A percentile compares a stretch with the other conserved stretches of the same genome.
These are phyloP conservation scores for Candolleomyces aberdarensis DNA, from an alignment of 768 basidiomycete genomes.

Conservation along the genomic window DNA sequence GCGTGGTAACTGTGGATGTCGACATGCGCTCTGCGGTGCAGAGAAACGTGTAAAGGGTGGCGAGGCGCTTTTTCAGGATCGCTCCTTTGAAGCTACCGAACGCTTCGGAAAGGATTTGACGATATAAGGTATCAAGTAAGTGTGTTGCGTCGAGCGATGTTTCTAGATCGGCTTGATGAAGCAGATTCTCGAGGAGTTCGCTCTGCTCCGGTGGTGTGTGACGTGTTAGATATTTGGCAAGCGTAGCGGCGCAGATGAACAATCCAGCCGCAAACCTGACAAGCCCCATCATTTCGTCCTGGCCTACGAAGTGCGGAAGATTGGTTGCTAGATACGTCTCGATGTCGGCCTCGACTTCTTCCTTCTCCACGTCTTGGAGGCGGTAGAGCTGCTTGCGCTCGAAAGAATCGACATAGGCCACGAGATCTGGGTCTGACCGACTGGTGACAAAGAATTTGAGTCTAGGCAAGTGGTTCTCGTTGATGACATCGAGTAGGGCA, in stretches of 20 bases:
- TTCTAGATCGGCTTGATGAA: not conserved
- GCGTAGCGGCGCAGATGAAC: slow-evolving; percentile 27
- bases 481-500: slow-evolving; percentile 12
- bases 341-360: slow-evolving; percentile 4
- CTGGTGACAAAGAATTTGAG: no score
- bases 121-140: slow-evolving; percentile 14
- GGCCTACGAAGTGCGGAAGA: not conserved
- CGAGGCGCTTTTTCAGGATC: slow-evolving; percentile 3
- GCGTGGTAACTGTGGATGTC: slow-evolving; percentile 11
- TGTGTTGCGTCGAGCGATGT: not conserved
- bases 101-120: slow-evolving; percentile 12
- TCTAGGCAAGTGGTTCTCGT: slow-evolving; percentile 7
- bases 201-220: not conserved
- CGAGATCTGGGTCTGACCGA: no score
- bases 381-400: slow-evolving; percentile 1
- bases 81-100: slow-evolving; percentile 11
- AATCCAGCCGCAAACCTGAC: slow-evolving; percentile 15
- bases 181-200: no score
- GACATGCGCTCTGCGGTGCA: slow-evolving; percentile 17
- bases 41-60: slow-evolving; percentile 19
- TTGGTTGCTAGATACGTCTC: slow-evolving; percentile 3
- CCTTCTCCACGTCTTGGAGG: slow-evolving; percentile 7
- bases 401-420: slow-evolving; percentile 5
- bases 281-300: slow-evolving; percentile 11
- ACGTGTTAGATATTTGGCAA: slow-evolving; percentile 14